Conservation (phyloP, 2,329 filamentous ascomycete species). For the Neofusicoccum kwambonambiense region DNA sequence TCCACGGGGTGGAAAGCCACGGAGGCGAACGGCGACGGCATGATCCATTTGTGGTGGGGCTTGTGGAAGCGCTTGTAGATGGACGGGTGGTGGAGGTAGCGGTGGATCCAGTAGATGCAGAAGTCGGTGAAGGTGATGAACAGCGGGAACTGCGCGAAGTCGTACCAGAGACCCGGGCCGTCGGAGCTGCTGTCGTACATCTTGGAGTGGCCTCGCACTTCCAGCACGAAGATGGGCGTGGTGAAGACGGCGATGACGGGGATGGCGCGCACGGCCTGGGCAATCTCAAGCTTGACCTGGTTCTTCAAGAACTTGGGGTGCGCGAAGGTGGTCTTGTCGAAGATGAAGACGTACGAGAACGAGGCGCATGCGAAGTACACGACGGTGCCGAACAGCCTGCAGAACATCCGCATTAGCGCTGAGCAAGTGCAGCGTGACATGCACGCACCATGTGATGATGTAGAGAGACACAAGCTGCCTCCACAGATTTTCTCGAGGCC, state of each 20-base stretch:
- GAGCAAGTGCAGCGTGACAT: not conserved
- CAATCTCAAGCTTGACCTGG: conserved; percentile 48
- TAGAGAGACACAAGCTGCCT: conserved; percentile 76
- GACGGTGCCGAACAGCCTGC: not conserved
- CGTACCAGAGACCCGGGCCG: conserved; percentile 36
- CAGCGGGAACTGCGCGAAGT: conserved; percentile 35
- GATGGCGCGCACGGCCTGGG: conserved; percentile 44
- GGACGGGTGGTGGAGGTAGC: conserved; percentile 47
- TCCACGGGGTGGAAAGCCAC: conserved; percentile 51
- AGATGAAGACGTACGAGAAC: conserved; percentile 28
- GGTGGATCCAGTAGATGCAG: conserved; percentile 51
- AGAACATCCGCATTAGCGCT: not conserved
- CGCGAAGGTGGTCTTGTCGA: conserved; percentile 47
- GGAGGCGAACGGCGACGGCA: conserved; percentile 49
- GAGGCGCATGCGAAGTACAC: conserved; percentile 25
- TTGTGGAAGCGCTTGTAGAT: conserved; percentile 51
- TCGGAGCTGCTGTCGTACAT: conserved; percentile 43
- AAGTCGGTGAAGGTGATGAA: conserved; percentile 51
- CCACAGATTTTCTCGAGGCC: conserved; percentile 72
- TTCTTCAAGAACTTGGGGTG: conserved; percentile 52
- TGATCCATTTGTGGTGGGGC: conserved; percentile 53
- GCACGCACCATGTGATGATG: conserved; percentile 75
- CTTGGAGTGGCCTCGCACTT: conserved; percentile 49
- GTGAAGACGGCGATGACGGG: conserved; percentile 49
- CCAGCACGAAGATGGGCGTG: conserved; percentile 47